Base-by-base conservation (phyloP, 2,329 filamentous ascomycete species). In the Phoma sp. region DNA sequence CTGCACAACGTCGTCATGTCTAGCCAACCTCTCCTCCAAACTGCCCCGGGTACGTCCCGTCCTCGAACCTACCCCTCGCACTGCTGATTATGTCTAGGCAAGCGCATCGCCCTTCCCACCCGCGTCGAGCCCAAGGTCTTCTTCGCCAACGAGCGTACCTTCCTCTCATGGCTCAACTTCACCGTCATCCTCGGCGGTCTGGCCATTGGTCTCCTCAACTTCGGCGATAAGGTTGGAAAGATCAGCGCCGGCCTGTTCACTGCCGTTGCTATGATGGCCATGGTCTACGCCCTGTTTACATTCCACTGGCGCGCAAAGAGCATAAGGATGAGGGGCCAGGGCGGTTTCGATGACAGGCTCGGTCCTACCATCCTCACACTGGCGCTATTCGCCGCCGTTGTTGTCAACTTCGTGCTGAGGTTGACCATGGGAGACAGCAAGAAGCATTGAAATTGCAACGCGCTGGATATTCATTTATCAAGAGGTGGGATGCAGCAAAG, bases 121-220 rank as follows among this genome's bases (percentile, higher is more conserved):
- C 92, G 95, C 66, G 93, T 99, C 78, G 95, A 99, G 79, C 95
- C 95, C 69, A 99, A 99, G 80, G 95, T 99, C 82, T 99, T 98
- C 87, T 99, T 99, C 83, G 95, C 95, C 80, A 99, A 99, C 83
- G 95, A 99, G 81, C 92, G 95, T 61, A 99, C 95, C 60, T 99
- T 99, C 77, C 87, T 99, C 72, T 96, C 92, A 78, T 99, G 95
- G 95, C 91, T 99, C 73, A 99, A 99, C 85, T 98, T 98, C 83
- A 96, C 93, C 76, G 93, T 99, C 73, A 93, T 99, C 78, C 90
- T 99, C 58, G 95, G 95, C 72, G 95, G 95, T 61, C 87, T 99
- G 43, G 93, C 95, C 64, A 91, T 99, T 67, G 95, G 95, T 66
- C 92, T 99, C 74, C 87, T 99, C 71, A 99, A 99, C 83, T 99